Evolutionary conservation across 768 basidiomycete species (phyloP), one percentile per base, ranked within the genome.

Genomic region (Tephrocybe sp.): DNA sequence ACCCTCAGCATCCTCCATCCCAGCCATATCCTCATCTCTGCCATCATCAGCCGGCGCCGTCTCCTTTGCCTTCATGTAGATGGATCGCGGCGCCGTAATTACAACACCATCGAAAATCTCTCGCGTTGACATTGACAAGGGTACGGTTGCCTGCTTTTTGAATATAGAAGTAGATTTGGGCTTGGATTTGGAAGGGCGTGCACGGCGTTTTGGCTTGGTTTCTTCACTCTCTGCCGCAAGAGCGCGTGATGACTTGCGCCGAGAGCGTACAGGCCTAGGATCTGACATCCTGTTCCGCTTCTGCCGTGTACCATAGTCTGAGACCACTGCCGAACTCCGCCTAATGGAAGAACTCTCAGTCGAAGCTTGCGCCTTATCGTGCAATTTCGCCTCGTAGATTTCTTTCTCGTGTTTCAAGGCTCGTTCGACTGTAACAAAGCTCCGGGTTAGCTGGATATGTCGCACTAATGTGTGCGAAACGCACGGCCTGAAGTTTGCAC

Each of bases 241-340:
- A 21, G 14, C 34, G 23, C 10, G 39, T 2, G 24, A n/a, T 9
- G 42, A 40, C 33, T 44, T 45, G 34, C 57, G 51, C 45, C 45
- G 38, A 30, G 45, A 34, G 37, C 39, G 32, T 28, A 55, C 33
- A 15, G 56, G 52, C 11, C 41, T 52, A 25, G 54, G 56, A 38
- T 60, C 58, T 21, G 57, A 53, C 3, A 46, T 34, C 38, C 59
- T 58, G 12, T 45, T 48, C 20, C 58, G 51, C 17, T 58, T 55
- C 44, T 52, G 54, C 14, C 62, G 54, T 3, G 59, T 62, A 21
- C 58, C 51, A 21, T 60, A 57, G 45, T 62, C 59, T 44, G 62
- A 61, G 14, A 61, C 45, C 18, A 59, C 48, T 2, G 17, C 14
- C 25, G 56, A 28, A 20, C 42, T 45, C 28, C 53, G 48, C 24